A percentile compares a stretch with the other conserved stretches of the same genome.
Evolutionary conservation across 2,329 filamentous ascomycete genomes (phyloP).

Genomic region (Talaromyces marneffei): DNA sequence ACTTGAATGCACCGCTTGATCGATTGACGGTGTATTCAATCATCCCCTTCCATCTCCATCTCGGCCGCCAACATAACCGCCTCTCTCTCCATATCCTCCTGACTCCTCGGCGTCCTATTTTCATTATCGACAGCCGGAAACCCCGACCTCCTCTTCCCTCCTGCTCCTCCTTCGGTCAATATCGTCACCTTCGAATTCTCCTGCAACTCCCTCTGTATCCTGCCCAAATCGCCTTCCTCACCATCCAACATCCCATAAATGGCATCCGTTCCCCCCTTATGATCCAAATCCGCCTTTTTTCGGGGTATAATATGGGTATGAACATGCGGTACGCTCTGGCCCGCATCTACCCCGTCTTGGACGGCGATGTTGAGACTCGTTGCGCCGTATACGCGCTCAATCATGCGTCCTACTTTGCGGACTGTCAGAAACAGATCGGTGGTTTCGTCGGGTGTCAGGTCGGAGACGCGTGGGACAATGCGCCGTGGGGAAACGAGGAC

Average conservation of each 20-base stretch:
- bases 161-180: constrained; percentile 16
- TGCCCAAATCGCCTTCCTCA: constrained; percentile 77
- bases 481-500: constrained; percentile 77
- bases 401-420: constrained; percentile 71
- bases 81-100: constrained; percentile 74
- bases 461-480: constrained; percentile 64
- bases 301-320: constrained; percentile 89
- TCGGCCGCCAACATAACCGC: constrained; percentile 58
- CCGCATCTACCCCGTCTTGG: constrained; percentile 86
- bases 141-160: constrained; percentile 42
- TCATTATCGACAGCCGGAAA: constrained; percentile 70
- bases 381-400: constrained; percentile 57
- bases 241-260: constrained; percentile 79
- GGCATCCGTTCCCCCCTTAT: constrained; percentile 58
- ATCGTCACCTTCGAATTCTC: not conserved
- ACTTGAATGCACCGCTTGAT: not conserved
- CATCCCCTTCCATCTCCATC: constrained; percentile 33
- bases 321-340: constrained; percentile 89
- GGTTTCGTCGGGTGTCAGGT: constrained; percentile 68
- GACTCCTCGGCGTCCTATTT: constrained; percentile 59
- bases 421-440: constrained; percentile 82
- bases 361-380: constrained; percentile 87
- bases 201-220: constrained; percentile 56
- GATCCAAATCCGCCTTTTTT: constrained; percentile 52
- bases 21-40: constrained; percentile 18